Evolutionary conservation across 768 basidiomycete genomes (phyloP).

Genomic region (Podaxis rugospora): DNA sequence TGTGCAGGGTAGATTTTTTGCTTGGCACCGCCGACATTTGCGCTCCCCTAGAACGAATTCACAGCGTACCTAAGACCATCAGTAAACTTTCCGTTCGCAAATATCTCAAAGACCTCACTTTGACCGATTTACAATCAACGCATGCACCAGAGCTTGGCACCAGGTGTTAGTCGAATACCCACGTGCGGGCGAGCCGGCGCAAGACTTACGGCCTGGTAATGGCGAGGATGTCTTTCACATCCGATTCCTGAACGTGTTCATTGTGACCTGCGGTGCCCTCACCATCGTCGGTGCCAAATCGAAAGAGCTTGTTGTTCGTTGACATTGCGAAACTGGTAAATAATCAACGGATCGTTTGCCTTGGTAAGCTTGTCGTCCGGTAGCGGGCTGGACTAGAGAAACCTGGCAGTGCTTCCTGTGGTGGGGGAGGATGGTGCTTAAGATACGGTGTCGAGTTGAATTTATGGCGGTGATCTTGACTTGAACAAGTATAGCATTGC

Average conservation of each 20-base stretch:
- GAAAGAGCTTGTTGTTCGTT: conserved; percentile 9
- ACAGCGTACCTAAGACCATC: conserved; percentile 41
- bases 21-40: conserved; percentile 45
- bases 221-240: conserved; percentile 1
- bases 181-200: no score
- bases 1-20: conserved; percentile 41
- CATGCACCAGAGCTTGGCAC: conserved; percentile 43
- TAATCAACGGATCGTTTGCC: neutral
- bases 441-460: neutral
- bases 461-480: conserved; percentile 9
- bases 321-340: neutral
- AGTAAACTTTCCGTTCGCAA: neutral
- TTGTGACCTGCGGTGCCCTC: conserved; percentile 15
- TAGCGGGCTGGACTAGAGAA: neutral
- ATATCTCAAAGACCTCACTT: conserved; percentile 26
- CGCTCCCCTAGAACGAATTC: conserved; percentile 41
- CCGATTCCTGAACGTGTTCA: conserved; percentile 9
- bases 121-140: conserved; percentile 54
- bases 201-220: conserved; percentile 7
- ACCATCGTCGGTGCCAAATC: conserved; percentile 16
- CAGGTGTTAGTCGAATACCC: neutral
- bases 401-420: neutral
- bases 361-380: neutral
- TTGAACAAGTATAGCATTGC: conserved; percentile 6
- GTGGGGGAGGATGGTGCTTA: neutral